Evolutionary conservation across 768 basidiomycete genomes (phyloP).

Genomic region (Baorangia bicolor): DNA sequence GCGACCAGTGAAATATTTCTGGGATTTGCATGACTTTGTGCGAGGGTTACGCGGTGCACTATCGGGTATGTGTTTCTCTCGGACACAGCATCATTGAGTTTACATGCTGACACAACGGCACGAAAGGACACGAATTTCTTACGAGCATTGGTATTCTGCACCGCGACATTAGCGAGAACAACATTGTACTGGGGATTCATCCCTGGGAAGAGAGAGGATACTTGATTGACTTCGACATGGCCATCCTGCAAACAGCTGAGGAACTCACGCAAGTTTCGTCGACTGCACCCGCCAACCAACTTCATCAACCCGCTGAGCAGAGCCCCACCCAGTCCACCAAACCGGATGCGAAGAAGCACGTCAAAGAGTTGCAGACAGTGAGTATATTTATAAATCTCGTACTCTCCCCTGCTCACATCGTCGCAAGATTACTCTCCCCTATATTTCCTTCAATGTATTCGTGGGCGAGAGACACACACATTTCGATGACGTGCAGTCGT

Average conservation of each 20-base stretch:
- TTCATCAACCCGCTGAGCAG: neutral
- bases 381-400: too few species aligned
- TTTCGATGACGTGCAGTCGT: slow-evolving; percentile 16
- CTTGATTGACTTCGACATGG: slow-evolving; percentile 32
- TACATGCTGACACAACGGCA: neutral
- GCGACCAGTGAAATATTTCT: slow-evolving; percentile 14
- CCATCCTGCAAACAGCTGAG: neutral
- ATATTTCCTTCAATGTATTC: slow-evolving; percentile 12
- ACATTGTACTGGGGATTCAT: slow-evolving; percentile 28
- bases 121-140: slow-evolving; percentile 17
- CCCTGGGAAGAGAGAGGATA: slow-evolving; percentile 22
- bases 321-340: neutral
- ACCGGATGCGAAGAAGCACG: neutral
- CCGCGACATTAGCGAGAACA: slow-evolving; percentile 35
- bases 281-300: too few species aligned
- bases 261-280: too few species aligned
- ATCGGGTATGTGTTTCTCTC: slow-evolving; percentile 1
- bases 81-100: neutral
- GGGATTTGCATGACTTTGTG: slow-evolving; percentile 20
- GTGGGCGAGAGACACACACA: neutral
- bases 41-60: slow-evolving; percentile 15
- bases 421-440: too few species aligned
- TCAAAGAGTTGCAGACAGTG: neutral
- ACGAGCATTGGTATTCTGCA: slow-evolving; percentile 26
- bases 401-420: too few species aligned